A percentile compares a stretch with the other conserved stretches of the same genome.
phyloP scores from a whole-genome alignment of 768 basidiomycete species.

The Cystofilobasidium ferigula region DNA sequence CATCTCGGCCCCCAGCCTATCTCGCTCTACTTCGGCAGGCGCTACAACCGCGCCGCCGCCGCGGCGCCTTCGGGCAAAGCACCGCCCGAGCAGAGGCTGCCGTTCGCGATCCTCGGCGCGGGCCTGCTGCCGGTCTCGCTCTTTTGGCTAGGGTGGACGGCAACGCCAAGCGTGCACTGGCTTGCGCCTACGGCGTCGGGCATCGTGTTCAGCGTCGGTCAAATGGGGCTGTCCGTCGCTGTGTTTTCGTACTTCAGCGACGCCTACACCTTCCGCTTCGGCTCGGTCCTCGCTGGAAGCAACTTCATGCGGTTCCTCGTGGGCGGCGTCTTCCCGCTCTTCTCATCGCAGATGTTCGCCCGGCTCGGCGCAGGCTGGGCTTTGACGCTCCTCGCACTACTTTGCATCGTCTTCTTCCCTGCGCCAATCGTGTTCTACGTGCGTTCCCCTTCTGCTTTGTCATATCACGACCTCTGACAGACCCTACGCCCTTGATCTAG shows the following conservation, averaged over 20 bases:
- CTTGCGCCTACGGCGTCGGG: conserved; percentile 5
- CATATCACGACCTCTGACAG: neutral
- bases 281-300: conserved; percentile 19
- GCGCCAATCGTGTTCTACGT: conserved; percentile 21
- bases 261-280: conserved; percentile 11
- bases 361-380: conserved; percentile 20
- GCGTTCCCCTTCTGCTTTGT: neutral
- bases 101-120: conserved; percentile 23
- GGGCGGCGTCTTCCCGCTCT: conserved; percentile 15
- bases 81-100: conserved; percentile 14
- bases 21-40: neutral
- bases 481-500: neutral
- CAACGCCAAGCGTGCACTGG: conserved; percentile 12
- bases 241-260: conserved; percentile 20
- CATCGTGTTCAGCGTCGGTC: conserved; percentile 1
- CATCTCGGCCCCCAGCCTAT: neutral
- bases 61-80: conserved; percentile 10
- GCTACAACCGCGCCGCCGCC: conserved; percentile 6
- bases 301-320: conserved; percentile 19
- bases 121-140: conserved; percentile 15
- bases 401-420: conserved; percentile 20
- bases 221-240: conserved; percentile 7
- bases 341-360: conserved; percentile 14
- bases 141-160: conserved; percentile 23
- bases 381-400: conserved; percentile 11